phyloP scores from a whole-genome alignment of 2,329 filamentous ascomycete species.

The Nigrospora sphaerica region DNA sequence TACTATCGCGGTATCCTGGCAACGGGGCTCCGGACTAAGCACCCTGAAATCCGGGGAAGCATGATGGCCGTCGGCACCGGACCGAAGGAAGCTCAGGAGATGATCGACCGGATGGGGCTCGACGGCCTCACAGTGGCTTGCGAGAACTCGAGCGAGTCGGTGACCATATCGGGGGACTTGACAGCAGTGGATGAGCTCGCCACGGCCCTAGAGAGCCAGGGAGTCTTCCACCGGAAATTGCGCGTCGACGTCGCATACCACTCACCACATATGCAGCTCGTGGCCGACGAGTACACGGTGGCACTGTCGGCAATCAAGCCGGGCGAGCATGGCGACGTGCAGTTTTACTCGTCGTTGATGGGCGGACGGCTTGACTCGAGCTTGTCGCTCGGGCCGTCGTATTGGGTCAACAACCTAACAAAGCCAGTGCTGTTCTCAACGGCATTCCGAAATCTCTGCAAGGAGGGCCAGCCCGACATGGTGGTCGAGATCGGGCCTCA shows the following conservation, averaged over 20 bases:
- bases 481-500: slow-evolving; percentile 2
- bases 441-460: neutral
- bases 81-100: slow-evolving; percentile 2
- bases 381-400: neutral
- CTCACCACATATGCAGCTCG: slow-evolving; percentile 21
- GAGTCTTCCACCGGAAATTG: slow-evolving; percentile 17
- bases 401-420: slow-evolving; percentile 2
- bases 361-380: neutral
- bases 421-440: slow-evolving; percentile 1
- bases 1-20: slow-evolving; percentile 8
- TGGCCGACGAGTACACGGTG: slow-evolving; percentile 4
- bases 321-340: neutral
- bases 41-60: slow-evolving; percentile 7
- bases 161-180: slow-evolving; percentile 23
- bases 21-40: neutral
- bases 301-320: slow-evolving; percentile 2
- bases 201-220: slow-evolving; percentile 7
- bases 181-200: slow-evolving; percentile 10
- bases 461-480: neutral
- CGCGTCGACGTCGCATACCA: slow-evolving; percentile 23
- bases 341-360: slow-evolving; percentile 6
- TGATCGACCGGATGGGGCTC: neutral
- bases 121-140: slow-evolving; percentile 15
- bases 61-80: slow-evolving; percentile 23
- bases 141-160: slow-evolving; percentile 20